Evolutionary conservation across 352 stramenopile species (phyloP).

Genomic region (Nothophytophthora sp.): DNA sequence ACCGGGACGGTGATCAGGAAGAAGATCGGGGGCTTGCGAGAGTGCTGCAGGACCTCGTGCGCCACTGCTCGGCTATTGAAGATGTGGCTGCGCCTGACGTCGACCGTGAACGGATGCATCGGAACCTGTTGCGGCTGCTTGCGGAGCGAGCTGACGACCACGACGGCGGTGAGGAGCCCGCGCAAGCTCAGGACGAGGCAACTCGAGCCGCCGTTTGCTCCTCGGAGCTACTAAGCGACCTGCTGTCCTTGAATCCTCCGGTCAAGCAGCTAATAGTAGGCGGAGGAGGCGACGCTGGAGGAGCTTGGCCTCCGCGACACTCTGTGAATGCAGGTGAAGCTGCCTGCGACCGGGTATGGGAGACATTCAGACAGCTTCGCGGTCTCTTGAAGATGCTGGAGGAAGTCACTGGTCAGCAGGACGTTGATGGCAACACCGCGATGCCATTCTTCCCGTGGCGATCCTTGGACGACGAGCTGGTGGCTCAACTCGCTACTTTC

Average conservation of each 20-base stretch:
- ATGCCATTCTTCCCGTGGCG: conserved; percentile 24
- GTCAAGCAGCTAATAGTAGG: no score
- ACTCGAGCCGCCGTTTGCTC: conserved; percentile 8
- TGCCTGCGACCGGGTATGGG: conserved; percentile 7
- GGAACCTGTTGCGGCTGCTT: conserved; percentile 7
- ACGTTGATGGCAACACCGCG: neutral
- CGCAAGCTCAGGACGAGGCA: neutral
- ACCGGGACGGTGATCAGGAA: neutral
- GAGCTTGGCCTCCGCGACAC: conserved; percentile 9
- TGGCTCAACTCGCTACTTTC: conserved; percentile 13
- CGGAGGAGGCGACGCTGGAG: neutral
- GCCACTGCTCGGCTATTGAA: conserved; percentile 9
- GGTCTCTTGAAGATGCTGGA: conserved; percentile 7
- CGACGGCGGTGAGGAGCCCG: neutral
- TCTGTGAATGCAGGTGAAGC: neutral
- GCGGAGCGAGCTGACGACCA: neutral
- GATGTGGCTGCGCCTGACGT: neutral
- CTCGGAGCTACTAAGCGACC: conserved; percentile 24
- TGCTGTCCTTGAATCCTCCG: conserved; percentile 31
- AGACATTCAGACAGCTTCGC: conserved; percentile 5
- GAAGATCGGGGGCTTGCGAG: neutral
- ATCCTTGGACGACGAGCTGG: conserved; percentile 16
- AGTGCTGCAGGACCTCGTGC: conserved; percentile 16
- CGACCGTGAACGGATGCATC: conserved; percentile 11
- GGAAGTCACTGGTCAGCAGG: neutral